Base-by-base conservation (phyloP, 2,329 filamentous ascomycete species). In the Fusarium pilosicola region DNA sequence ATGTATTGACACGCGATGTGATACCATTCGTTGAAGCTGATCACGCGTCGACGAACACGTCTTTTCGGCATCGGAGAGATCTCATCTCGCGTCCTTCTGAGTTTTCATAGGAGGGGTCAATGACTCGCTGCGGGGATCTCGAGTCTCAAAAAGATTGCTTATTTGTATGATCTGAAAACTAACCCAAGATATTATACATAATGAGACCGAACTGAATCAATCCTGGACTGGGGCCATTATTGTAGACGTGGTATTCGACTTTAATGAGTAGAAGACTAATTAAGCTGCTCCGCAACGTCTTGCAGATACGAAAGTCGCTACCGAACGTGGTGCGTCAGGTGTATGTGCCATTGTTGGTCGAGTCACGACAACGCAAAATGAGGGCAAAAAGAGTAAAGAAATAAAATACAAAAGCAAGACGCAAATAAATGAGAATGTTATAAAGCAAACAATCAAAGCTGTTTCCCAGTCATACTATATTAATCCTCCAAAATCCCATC, bases 191-290 rank as follows among this genome's bases (percentile, higher is more conserved):
- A 36, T 34, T 36, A 8, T 36, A 36, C n/a, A 52, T 15, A 20
- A 36, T 36, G 12, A 36, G 7, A 11, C 9, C 30, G 32, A 34
- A 2, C 6, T n/a, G 10, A 52, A 12, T 9, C 5, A 51, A 20
- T 12, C n/a, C 13, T 9, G 15, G 30, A 6, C 13, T 36, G 0
- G 15, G 32, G 22, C 22, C 17, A 4, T 30, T 5, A 4, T 30
- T 6, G 7, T 7, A n/a, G 15, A 18, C 7, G 7, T 32, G 10
- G 11, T 49, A 2, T 30, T 10, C 20, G 7, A 48, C 9, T 14
- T 22, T 5, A 14, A 15, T 6, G 15, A 32, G 11, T 8, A 15
- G 3, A 18, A 1, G 0, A 11, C 2, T 15, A 7, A 32, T 13
- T 4, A 49, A 4, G 11, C 0, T 22, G 7, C 11, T 13, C 7